phyloP scores from a whole-genome alignment of 345 rosid species.

The Tarenaya hassleriana region DNA sequence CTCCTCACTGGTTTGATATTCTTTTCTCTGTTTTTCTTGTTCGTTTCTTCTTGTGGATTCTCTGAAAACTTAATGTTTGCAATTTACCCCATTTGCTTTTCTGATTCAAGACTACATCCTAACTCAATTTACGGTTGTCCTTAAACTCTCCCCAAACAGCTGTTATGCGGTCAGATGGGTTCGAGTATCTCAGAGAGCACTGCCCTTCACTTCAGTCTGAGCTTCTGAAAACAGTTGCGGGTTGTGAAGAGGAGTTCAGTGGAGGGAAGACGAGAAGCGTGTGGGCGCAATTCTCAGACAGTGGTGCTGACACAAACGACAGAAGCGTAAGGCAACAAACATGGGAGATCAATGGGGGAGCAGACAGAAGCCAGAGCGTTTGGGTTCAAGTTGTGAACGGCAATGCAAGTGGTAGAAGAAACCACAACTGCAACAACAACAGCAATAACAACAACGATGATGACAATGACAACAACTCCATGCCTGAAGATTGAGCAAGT shows the following conservation, averaged over 20 bases:
- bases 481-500: constrained; percentile 28
- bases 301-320: constrained; percentile 50
- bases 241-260: constrained; percentile 56
- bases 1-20: constrained; percentile 5
- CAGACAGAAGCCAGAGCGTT: constrained; percentile 45
- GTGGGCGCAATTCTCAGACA: constrained; percentile 65
- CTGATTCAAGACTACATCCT: background rate
- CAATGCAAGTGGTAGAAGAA: constrained; percentile 27
- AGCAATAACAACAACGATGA: too few relatives aligned
- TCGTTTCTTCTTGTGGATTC: too few relatives aligned
- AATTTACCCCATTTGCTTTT: background rate
- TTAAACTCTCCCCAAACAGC: constrained; percentile 39
- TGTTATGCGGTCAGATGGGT: constrained; percentile 68
- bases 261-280: constrained; percentile 59
- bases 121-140: background rate
- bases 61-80: background rate
- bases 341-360: constrained; percentile 45
- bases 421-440: constrained; percentile 18
- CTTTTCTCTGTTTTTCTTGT: too few relatives aligned
- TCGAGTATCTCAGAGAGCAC: constrained; percentile 57
- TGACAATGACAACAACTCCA: too few relatives aligned
- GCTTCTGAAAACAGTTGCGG: constrained; percentile 65
- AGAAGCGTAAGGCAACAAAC: constrained; percentile 46
- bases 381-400: constrained; percentile 61
- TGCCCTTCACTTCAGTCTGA: constrained; percentile 65